Evolutionary conservation across 352 stramenopile genomes (phyloP), one percentile per base, ranked within the genome.

Genomic region (Phytopythium aichiense): DNA sequence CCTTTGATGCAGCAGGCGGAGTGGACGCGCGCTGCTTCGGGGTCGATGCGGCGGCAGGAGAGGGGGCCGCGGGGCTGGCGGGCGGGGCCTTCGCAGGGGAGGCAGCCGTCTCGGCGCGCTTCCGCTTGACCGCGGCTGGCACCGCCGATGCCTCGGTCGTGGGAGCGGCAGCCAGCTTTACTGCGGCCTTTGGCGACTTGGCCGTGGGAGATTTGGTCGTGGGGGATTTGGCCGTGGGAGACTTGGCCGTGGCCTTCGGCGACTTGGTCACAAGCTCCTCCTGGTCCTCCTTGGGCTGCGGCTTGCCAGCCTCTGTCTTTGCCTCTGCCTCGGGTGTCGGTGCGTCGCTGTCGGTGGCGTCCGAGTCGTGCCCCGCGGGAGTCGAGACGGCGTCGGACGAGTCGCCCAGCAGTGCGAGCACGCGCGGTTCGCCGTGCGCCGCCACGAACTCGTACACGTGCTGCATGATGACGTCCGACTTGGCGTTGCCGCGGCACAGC

Each of bases 401-500:
- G 16, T 15, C 37, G 4, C 55, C 60, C 56, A 90, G 50, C 45
- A 57, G 58, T 11, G 33, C 46, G 20, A 73, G 48, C 55, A 90
- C 63, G 15, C 60, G 66, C 58, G 69, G 31, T 43, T 79, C 74
- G 30, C 78, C 81, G 38, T 82, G 65, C 12, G 67, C 51, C 28
- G 71, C 60, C 52, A 88, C 55, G 60, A 85, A 85, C 37, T 76
- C 48, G 56, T 71, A 60, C 22, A 80, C 65, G 54, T 84, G 70
- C 56, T 74, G 60, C 31, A 84, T 46, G 55, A 90, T 87, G 43
- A 88, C 73, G 48, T 90, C 77, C 18, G 77, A 87, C 68, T 89
- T 89, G 63, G 76, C 74, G 53, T 91, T 91, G 30, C 70, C 81
- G 43, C 72, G 74, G 48, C 81, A 91, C 33, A 89, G 63, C 64